Evolutionary conservation across 2,329 filamentous ascomycete species (phyloP).

Genomic region (Aphanoascus verrucosus): DNA sequence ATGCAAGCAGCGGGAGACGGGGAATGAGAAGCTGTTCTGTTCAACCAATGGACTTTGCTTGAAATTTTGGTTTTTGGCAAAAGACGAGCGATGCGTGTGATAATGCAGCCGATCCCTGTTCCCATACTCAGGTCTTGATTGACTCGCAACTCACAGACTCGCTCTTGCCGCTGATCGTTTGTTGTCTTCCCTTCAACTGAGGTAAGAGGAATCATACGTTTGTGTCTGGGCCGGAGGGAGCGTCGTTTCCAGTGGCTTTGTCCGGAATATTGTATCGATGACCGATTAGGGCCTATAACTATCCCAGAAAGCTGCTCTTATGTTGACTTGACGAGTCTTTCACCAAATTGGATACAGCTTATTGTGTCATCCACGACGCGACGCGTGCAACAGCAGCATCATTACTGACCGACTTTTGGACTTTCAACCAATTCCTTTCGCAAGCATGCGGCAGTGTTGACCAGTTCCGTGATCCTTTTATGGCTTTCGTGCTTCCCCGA

Average conservation of each 20-base stretch:
- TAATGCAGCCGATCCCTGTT: slow-evolving; percentile 6
- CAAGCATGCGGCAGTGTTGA: neutral
- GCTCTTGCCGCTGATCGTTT: neutral
- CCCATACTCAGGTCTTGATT: neutral
- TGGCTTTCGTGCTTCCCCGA: neutral
- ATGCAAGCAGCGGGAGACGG: slow-evolving; percentile 6
- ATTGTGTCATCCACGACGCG: neutral
- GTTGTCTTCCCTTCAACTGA: neutral
- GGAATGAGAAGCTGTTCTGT: neutral
- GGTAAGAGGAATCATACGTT: neutral
- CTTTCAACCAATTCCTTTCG: neutral
- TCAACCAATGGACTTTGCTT: neutral
- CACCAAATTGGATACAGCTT: too few species aligned
- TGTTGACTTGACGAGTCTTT: neutral
- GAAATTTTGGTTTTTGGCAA: neutral
- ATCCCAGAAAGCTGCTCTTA: too few species aligned
- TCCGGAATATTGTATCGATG: neutral
- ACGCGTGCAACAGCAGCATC: slow-evolving; percentile 6
- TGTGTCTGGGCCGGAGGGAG: neutral
- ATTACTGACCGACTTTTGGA: slow-evolving; percentile 8
- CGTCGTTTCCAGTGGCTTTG: neutral
- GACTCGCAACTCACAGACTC: neutral
- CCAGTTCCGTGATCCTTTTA: neutral
- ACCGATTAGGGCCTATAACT: too few species aligned
- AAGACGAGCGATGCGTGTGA: slow-evolving; percentile 1